These are phyloP conservation scores for Penicillium capsulatum DNA, from an alignment of 2,329 filamentous ascomycete species.

Conservation along the genomic window DNA sequence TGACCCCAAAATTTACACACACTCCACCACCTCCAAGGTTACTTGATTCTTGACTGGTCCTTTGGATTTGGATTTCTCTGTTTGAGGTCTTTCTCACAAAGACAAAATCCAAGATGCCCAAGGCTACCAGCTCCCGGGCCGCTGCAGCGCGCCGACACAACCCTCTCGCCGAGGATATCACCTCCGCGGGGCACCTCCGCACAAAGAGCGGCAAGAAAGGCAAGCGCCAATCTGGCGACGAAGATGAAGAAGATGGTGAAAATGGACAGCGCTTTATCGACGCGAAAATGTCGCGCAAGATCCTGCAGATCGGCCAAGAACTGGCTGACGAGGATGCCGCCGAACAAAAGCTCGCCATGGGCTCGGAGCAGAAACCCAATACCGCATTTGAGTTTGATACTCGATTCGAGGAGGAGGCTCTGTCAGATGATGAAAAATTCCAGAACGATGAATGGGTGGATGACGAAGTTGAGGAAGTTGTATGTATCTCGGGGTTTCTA, in stretches of 20 bases:
- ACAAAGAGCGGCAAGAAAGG: conserved; percentile 68
- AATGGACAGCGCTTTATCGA: conserved; percentile 73
- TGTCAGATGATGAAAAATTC: conserved; percentile 52
- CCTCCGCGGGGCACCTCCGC: conserved; percentile 65
- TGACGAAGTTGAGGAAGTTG: conserved; percentile 54
- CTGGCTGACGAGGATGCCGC: conserved; percentile 75
- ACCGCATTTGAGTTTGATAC: conserved; percentile 75
- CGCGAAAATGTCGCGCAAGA: conserved; percentile 80
- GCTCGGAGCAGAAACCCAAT: conserved; percentile 48
- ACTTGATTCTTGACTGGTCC: conserved; percentile 1
- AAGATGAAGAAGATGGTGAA: conserved; percentile 54
- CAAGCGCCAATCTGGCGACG: conserved; percentile 55
- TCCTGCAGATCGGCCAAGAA: conserved; percentile 83
- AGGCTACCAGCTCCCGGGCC: conserved; percentile 59
- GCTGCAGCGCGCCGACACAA: conserved; percentile 69
- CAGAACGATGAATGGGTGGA: conserved; percentile 67
- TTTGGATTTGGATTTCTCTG: neutral
- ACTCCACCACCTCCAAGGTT: conserved; percentile 8
- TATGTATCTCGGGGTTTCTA: too few species aligned
- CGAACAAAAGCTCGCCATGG: conserved; percentile 38
- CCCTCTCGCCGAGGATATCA: conserved; percentile 82
- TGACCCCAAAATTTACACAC: conserved; percentile 37
- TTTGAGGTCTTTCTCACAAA: neutral
- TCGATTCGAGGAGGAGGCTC: conserved; percentile 58
- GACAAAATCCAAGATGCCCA: conserved; percentile 61